These are phyloP conservation scores for Candida schatavii DNA, from an alignment of 805 yeast genomes.

Conservation along the genomic window DNA sequence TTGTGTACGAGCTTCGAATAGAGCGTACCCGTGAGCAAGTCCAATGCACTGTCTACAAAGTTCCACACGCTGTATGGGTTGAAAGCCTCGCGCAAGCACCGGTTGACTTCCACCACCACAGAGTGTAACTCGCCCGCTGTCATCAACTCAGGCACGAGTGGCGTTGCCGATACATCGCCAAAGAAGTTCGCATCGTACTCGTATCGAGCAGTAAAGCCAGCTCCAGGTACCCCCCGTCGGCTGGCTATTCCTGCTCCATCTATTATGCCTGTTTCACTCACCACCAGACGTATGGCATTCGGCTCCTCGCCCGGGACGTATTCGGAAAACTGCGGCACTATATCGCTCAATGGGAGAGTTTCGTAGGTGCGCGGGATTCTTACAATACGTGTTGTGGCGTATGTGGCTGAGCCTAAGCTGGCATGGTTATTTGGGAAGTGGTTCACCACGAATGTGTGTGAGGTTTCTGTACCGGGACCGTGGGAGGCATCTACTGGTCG, in stretches of 20 bases:
- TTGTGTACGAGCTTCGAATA: conserved; percentile 21
- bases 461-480: conserved; percentile 10
- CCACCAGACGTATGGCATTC: conserved; percentile 51
- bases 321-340: conserved; percentile 55
- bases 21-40: conserved; percentile 37
- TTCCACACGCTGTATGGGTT: conserved; percentile 25
- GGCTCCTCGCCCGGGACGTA: conserved; percentile 60
- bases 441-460: conserved; percentile 37
- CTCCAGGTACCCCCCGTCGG: too few species aligned
- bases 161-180: conserved; percentile 55
- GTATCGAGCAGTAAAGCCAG: conserved; percentile 22
- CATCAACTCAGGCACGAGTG: conserved; percentile 27
- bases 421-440: conserved; percentile 65
- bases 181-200: conserved; percentile 39
- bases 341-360: conserved; percentile 24
- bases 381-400: conserved; percentile 51
- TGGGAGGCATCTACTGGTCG: conserved; percentile 16
- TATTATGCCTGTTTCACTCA: too few species aligned
- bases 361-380: conserved; percentile 57
- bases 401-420: conserved; percentile 24
- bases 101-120: conserved; percentile 47
- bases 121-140: conserved; percentile 33
- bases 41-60: conserved; percentile 38
- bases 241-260: too few species aligned
- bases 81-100: conserved; percentile 36